A percentile compares a stretch with the other conserved stretches of the same genome.
phyloP scores from a whole-genome alignment of 2,329 filamentous ascomycete species.

The Pseudocercospora eumusae region DNA sequence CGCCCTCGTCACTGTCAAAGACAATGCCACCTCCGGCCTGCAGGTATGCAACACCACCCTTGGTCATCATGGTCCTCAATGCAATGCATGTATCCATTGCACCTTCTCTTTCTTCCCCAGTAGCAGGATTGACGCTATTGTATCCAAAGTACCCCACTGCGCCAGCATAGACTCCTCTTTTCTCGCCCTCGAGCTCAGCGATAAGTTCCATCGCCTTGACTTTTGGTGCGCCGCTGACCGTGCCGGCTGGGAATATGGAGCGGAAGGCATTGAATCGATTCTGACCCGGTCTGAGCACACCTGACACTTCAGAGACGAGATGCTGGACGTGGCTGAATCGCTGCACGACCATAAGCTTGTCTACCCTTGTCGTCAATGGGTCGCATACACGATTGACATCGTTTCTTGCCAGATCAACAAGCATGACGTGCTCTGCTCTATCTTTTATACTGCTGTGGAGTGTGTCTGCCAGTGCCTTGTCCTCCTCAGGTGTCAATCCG shows the following conservation, averaged over 20 bases:
- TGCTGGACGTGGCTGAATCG: slow-evolving; percentile 98
- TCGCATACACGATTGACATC: slow-evolving; percentile 96
- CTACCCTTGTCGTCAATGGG: slow-evolving; percentile 83
- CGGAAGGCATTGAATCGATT: slow-evolving; percentile 94
- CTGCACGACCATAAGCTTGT: slow-evolving; percentile 91
- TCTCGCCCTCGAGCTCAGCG: slow-evolving; percentile 88
- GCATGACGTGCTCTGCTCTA: slow-evolving; percentile 93
- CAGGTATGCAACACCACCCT: slow-evolving; percentile 87
- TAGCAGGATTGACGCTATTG: slow-evolving; percentile 56
- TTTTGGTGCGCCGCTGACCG: slow-evolving; percentile 92
- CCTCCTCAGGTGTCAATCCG: slow-evolving; percentile 77
- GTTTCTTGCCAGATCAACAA: slow-evolving; percentile 93
- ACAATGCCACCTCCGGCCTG: slow-evolving; percentile 89
- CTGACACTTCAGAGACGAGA: slow-evolving; percentile 91
- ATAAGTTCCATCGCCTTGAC: slow-evolving; percentile 97
- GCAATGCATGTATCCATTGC: slow-evolving; percentile 88
- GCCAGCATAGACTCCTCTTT: slow-evolving; percentile 91
- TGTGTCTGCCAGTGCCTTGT: slow-evolving; percentile 74
- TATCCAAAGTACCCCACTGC: slow-evolving; percentile 98
- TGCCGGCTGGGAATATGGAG: slow-evolving; percentile 92
- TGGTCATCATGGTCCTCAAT: slow-evolving; percentile 89
- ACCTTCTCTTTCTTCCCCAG: slow-evolving; percentile 67
- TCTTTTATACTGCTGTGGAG: slow-evolving; percentile 83
- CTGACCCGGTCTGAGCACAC: slow-evolving; percentile 77
- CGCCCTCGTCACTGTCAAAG: slow-evolving; percentile 85